These are phyloP conservation scores for Byssothecium circinans DNA, from an alignment of 2,329 filamentous ascomycete genomes.

Conservation along the genomic window DNA sequence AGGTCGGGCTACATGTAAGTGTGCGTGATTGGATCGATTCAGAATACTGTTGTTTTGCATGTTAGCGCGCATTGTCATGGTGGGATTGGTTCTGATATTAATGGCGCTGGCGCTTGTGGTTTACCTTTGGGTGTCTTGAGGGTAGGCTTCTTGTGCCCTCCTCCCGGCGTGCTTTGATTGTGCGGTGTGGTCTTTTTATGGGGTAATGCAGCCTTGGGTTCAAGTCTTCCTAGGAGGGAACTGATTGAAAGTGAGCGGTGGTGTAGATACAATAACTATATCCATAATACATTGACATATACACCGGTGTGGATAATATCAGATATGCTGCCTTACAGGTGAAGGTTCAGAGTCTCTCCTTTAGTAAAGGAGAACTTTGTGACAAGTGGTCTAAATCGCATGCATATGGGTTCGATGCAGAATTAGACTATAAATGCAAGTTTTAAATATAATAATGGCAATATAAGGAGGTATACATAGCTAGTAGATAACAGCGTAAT, in stretches of 20 bases:
- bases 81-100: background rate
- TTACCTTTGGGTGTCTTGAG: background rate
- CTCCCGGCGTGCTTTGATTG: background rate
- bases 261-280: background rate
- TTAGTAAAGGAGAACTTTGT: too few species aligned
- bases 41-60: background rate
- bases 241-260: too few species aligned
- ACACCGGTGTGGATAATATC: background rate
- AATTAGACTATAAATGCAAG: too few species aligned
- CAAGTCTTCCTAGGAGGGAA: background rate
- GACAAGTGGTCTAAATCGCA: too few species aligned
- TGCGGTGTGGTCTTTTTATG: background rate
- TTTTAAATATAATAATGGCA: too few species aligned
- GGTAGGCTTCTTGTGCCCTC: background rate
- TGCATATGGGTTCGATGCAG: too few species aligned
- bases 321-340: too few species aligned
- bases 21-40: background rate
- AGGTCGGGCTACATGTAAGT: background rate
- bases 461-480: too few species aligned
- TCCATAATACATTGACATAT: background rate
- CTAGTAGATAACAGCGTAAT: too few species aligned
- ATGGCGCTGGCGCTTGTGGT: background rate
- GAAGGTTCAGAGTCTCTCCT: too few species aligned
- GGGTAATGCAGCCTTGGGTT: background rate
- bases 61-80: conserved; percentile 1